phyloP scores from a whole-genome alignment of 768 basidiomycete species.

The Flagelloscypha sp. region DNA sequence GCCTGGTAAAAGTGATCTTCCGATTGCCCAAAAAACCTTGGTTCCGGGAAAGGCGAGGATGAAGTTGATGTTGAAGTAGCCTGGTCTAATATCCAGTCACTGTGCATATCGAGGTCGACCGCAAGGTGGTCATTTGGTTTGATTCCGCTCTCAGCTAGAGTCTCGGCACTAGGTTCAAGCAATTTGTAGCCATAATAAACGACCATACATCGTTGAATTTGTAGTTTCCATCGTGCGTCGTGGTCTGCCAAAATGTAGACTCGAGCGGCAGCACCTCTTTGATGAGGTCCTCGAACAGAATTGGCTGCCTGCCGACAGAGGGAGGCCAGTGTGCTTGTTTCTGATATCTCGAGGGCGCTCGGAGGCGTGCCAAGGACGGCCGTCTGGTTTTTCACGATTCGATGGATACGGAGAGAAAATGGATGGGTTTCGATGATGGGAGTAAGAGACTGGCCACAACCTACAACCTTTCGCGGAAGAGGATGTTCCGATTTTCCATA shows the following conservation, averaged over 20 bases:
- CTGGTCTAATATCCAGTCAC: slow-evolving; percentile 48
- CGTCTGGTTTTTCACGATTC: slow-evolving; percentile 28
- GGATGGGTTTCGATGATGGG: slow-evolving; percentile 66
- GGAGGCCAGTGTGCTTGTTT: slow-evolving; percentile 38
- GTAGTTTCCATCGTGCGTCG: slow-evolving; percentile 26
- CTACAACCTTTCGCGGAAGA: slow-evolving; percentile 61
- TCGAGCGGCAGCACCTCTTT: slow-evolving; percentile 35
- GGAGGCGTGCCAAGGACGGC: slow-evolving; percentile 11
- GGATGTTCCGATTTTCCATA: slow-evolving; percentile 55
- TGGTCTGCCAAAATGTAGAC: slow-evolving; percentile 53
- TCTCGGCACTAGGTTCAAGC: slow-evolving; percentile 36
- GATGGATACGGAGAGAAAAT: slow-evolving; percentile 50
- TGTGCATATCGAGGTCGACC: slow-evolving; percentile 61
- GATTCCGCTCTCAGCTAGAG: slow-evolving; percentile 51
- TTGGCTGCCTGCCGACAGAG: slow-evolving; percentile 34
- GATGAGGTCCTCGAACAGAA: slow-evolving; percentile 22
- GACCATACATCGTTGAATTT: slow-evolving; percentile 23
- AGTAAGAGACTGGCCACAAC: slow-evolving; percentile 42
- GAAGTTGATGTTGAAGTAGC: slow-evolving; percentile 1
- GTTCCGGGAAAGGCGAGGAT: slow-evolving; percentile 11
- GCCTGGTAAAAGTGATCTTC: no score
- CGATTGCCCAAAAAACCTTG: no score
- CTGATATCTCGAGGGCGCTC: slow-evolving; percentile 34
- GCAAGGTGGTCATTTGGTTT: slow-evolving; percentile 62
- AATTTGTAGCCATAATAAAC: slow-evolving; percentile 28